A percentile compares a stretch with the other conserved stretches of the same genome.
Evolutionary conservation across 257 asterid species (phyloP).

Genomic region (Petunia axillaris): DNA sequence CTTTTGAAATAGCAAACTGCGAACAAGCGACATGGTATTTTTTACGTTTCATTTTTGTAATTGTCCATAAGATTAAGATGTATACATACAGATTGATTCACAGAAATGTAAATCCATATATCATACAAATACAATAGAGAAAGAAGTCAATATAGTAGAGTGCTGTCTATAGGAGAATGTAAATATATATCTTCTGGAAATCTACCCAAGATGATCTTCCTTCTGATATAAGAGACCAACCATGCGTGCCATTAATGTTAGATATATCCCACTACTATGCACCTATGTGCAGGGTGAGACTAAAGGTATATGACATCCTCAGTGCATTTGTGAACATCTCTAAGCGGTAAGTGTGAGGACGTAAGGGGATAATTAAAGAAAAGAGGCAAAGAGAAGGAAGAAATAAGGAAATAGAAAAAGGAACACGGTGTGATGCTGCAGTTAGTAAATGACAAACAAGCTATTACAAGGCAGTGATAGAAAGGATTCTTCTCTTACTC

Average conservation of each 20-base stretch:
- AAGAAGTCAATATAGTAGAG: constrained; percentile 31
- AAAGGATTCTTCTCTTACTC: constrained; percentile 8
- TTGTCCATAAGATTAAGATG: constrained; percentile 30
- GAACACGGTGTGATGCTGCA: neutral
- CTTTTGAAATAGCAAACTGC: constrained; percentile 46
- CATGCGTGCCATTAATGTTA: neutral
- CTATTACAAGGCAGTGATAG: neutral
- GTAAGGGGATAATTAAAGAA: constrained; percentile 9
- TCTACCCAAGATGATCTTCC: neutral
- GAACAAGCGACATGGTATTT: constrained; percentile 20
- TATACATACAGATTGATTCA: constrained; percentile 29
- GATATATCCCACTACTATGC: neutral
- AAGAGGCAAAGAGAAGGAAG: neutral
- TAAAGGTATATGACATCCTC: neutral
- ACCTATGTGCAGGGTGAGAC: constrained; percentile 18
- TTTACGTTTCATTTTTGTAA: constrained; percentile 38
- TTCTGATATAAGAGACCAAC: neutral
- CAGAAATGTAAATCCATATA: constrained; percentile 41
- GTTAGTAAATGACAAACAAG: neutral
- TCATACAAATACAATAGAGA: constrained; percentile 36
- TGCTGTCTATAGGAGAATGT: constrained; percentile 17
- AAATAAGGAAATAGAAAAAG: neutral
- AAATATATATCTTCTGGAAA: neutral
- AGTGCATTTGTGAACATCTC: constrained; percentile 15
- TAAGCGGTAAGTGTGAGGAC: neutral